Percentiles rank a stretch among this genome's conserved stretches.
Conservation (phyloP, 495 filamentous ascomycete genomes). For the Jackrogersella multiformis region DNA sequence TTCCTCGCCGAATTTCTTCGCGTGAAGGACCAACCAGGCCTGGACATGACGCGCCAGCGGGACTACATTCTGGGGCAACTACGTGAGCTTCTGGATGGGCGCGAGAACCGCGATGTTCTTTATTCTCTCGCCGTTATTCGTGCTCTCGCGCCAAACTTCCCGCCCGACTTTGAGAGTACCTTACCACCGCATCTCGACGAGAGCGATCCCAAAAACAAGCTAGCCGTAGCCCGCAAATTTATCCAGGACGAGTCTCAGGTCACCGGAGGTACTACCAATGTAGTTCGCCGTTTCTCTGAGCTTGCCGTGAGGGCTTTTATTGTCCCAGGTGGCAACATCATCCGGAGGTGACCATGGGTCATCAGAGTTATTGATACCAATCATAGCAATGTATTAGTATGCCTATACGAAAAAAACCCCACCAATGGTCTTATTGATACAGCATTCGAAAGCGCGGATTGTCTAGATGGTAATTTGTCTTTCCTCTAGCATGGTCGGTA, state of each 20-base stretch:
- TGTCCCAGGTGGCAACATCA: conserved; percentile 51
- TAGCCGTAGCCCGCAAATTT: conserved; percentile 83
- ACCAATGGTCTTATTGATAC: conserved; percentile 4
- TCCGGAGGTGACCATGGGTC: conserved; percentile 25
- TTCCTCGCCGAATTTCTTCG: conserved; percentile 75
- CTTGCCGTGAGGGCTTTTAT: conserved; percentile 67
- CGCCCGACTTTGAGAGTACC: conserved; percentile 69
- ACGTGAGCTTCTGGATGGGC: conserved; percentile 74
- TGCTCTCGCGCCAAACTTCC: conserved; percentile 72
- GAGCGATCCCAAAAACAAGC: conserved; percentile 73
- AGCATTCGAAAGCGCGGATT: conserved; percentile 10
- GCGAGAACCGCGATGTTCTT: conserved; percentile 90
- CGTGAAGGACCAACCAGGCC: conserved; percentile 60
- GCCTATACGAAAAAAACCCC: not conserved
- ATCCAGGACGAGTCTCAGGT: conserved; percentile 75
- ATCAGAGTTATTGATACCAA: conserved; percentile 3
- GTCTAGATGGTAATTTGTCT: not conserved
- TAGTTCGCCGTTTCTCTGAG: conserved; percentile 78
- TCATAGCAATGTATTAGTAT: conserved; percentile 24
- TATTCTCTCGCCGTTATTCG: conserved; percentile 87
- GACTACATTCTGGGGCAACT: conserved; percentile 69
- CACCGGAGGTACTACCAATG: conserved; percentile 78
- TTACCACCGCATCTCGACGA: conserved; percentile 71
- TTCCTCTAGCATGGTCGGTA: not conserved
- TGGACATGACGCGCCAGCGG: conserved; percentile 65